Evolutionary conservation across 768 basidiomycete species (phyloP).

Genomic region (Sporobolomyces roseus): DNA sequence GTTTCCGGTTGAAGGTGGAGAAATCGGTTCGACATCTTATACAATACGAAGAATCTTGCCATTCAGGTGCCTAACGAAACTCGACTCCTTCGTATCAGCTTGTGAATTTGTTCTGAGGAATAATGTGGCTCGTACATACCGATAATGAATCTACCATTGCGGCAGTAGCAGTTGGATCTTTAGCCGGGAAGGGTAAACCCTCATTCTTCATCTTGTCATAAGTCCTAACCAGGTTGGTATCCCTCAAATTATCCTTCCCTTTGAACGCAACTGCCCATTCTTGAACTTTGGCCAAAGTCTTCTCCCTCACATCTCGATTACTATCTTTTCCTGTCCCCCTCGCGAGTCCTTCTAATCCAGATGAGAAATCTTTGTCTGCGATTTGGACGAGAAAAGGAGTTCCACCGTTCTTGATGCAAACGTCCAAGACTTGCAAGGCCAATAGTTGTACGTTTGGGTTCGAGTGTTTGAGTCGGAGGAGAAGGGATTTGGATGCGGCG

Average conservation of each 20-base stretch:
- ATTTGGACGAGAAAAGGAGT: constrained; percentile 81
- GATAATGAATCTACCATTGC: constrained; percentile 87
- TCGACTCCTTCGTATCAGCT: constrained; percentile 39
- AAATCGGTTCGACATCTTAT: constrained; percentile 86
- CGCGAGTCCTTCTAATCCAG: constrained; percentile 33
- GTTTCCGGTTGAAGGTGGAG: constrained; percentile 92
- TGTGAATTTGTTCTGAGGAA: constrained; percentile 15
- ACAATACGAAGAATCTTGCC: constrained; percentile 89
- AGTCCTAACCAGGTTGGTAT: constrained; percentile 63
- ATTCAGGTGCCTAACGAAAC: constrained; percentile 64
- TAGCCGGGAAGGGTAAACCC: constrained; percentile 83
- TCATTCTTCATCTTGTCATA: constrained; percentile 65
- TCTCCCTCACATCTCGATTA: constrained; percentile 76
- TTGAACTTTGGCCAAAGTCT: constrained; percentile 74
- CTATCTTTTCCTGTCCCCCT: not conserved
- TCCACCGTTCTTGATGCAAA: constrained; percentile 94
- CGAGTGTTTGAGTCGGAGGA: constrained; percentile 80
- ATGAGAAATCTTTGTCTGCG: constrained; percentile 48
- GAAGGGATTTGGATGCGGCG: constrained; percentile 81
- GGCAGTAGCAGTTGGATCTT: constrained; percentile 66
- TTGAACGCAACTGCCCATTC: constrained; percentile 91
- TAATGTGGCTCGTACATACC: constrained; percentile 44
- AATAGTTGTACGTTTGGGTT: constrained; percentile 65
- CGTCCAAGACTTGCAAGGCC: constrained; percentile 68
- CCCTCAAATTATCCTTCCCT: constrained; percentile 66